A percentile compares a stretch with the other conserved stretches of the same genome.
phyloP scores from a whole-genome alignment of 768 basidiomycete genomes.

The Ephemerocybe angulata region DNA sequence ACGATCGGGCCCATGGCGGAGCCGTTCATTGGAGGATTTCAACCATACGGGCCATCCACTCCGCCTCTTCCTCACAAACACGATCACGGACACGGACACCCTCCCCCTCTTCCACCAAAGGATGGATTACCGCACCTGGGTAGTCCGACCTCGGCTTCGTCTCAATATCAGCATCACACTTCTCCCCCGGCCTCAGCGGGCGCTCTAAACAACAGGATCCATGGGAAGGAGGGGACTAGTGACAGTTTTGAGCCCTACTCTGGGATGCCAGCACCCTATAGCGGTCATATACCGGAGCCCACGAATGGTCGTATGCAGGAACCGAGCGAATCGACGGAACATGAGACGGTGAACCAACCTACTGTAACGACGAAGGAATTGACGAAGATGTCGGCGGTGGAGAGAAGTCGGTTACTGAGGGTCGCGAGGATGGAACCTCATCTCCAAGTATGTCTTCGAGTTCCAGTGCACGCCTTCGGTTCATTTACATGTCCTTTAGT shows the following conservation, averaged over 20 bases:
- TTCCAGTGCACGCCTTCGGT: background rate
- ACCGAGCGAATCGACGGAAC: slow-evolving; percentile 5
- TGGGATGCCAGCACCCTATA: background rate
- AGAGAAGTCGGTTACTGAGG: slow-evolving; percentile 57
- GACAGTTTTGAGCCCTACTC: background rate
- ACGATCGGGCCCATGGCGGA: slow-evolving; percentile 61
- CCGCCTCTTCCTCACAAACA: slow-evolving; percentile 8
- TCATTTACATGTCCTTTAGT: slow-evolving; percentile 30
- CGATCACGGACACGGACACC: slow-evolving; percentile 15
- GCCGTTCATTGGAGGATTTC: slow-evolving; percentile 56
- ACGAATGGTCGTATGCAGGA: slow-evolving; percentile 16
- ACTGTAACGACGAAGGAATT: slow-evolving; percentile 38
- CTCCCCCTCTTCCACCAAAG: slow-evolving; percentile 48
- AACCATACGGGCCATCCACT: slow-evolving; percentile 18
- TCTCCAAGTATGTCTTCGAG: slow-evolving; percentile 47
- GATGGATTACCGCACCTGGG: slow-evolving; percentile 30
- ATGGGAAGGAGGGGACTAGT: background rate
- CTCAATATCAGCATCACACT: background rate
- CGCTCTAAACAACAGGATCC: background rate
- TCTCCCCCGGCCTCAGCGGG: background rate
- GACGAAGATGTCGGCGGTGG: slow-evolving; percentile 54
- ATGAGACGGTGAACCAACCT: background rate
- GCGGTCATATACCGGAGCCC: background rate
- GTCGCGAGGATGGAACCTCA: slow-evolving; percentile 74
- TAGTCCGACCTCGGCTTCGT: slow-evolving; percentile 9